Evolutionary conservation across 106 monocot genomes (phyloP), one percentile per base, ranked within the genome.

Genomic region (Allium cepa): DNA sequence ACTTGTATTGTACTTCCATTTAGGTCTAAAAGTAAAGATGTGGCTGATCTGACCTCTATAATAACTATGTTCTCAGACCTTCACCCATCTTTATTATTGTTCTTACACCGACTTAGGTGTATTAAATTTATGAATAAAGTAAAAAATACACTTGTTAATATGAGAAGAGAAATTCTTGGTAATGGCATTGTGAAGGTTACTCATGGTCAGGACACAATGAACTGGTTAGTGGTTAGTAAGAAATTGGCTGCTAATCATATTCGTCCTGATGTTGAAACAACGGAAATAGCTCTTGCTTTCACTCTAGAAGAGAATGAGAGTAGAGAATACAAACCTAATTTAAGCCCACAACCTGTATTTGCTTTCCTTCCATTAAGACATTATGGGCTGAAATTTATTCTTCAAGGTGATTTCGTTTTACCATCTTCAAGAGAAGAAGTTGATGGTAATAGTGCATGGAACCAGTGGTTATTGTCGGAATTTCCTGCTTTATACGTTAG

Each of bases 381-480:
- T 50, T 99, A 99, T 78, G 99, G 99, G 4, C 60, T 99, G 70
- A 99, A 90, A 70, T 99, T 93, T 79, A 93, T 99, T 76, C 82
- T 99, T 77, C 99, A 99, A 75, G 99, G 89, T 52, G 99, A 99
- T 82, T 99, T 99, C 79, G 80, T 93, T 67, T 72, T 99, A 64
- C 93, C 99, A 75, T 90, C 99, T 73, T 99, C 99, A 18, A 89
- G 99, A 81, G 99, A 99, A 78, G 99, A 99, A 82, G 89, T 99
- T 12, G 93, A 93, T 79, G 88, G 85, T 63, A 70, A 90, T 74
- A 93, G 87, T 85, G 90, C 99, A 17, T 99, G 99, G 99, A 99
- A 99, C 65, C 99, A 93, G 76, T 99, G 93, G 99, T 80, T 99
- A 46, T 81, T 99, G 64, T 85, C 99, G 13, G 87, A 99, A 69